These are phyloP conservation scores for Hibiscus mutabilis DNA, from an alignment of 345 rosid genomes.

Conservation along the genomic window DNA sequence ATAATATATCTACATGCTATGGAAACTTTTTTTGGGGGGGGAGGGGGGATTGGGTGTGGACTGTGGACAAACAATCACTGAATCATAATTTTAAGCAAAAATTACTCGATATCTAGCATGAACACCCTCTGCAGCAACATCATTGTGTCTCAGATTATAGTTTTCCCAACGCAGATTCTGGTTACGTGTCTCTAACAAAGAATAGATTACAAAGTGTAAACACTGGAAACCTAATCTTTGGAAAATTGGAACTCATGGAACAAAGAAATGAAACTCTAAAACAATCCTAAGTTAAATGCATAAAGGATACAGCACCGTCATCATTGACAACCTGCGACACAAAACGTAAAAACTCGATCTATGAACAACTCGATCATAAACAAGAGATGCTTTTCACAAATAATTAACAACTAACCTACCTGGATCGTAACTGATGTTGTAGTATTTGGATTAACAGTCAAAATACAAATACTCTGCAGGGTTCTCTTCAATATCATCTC, in stretches of 20 bases:
- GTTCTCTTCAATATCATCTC: conserved; percentile 84
- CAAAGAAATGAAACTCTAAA: not conserved
- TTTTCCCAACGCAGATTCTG: not conserved
- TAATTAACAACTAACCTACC: conserved; percentile 23
- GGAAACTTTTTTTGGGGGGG: not conserved
- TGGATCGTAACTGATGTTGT: conserved; percentile 76
- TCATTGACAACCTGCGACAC: conserved; percentile 68
- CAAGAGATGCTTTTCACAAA: not conserved
- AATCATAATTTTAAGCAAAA: not conserved
- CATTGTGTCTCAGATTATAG: not conserved
- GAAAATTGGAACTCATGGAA: not conserved
- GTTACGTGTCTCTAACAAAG: not conserved
- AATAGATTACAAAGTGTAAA: not conserved
- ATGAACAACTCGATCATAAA: not conserved
- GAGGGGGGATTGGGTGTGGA: not conserved
- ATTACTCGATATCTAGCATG: not conserved
- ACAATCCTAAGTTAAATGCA: not conserved
- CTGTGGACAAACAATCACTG: not conserved
- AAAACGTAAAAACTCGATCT: not conserved
- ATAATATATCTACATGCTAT: not conserved
- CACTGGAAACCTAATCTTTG: not conserved
- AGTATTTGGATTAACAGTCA: conserved; percentile 79
- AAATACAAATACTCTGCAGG: conserved; percentile 70
- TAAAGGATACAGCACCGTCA: conserved; percentile 90
- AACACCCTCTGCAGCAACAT: not conserved